Evolutionary conservation across 768 basidiomycete species (phyloP), one percentile per base, ranked within the genome.

Genomic region (Pisolithus albus): DNA sequence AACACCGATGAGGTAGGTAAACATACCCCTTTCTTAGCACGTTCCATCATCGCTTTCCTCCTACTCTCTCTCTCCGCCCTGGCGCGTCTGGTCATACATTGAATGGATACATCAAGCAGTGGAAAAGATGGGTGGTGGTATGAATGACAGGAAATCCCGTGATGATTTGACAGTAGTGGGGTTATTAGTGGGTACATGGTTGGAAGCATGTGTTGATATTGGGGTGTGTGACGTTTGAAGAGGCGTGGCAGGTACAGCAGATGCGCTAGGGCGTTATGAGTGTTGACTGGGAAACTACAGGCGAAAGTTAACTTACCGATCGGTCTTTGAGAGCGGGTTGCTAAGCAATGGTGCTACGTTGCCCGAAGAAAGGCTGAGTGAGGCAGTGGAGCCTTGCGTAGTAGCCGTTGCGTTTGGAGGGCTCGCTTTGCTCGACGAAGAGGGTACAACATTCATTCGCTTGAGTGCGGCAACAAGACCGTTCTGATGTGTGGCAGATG

Each of bases 21-120:
- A 73, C 82, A 59, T 67, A 88, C 81, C 56, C 88, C 88, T 69
- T 86, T 91, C 76, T 76, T 77, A 5, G 82, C 85, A 38, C 88
- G 79, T 52, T 77, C 83, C 62, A 78, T 72, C 81, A 91, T 81
- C 3, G 83, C 87, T 65, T 77, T 82, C 54, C 79, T 64, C 61
- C 75, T 74, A 58, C 86, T 89, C 61, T 83, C 83, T 61, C 78
- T 75, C 68, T 92, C 89, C 11, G 82, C 83, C 69, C 73, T 83
- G 39, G 86, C 86, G 19, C 87, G 85, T 58, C 87, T 88, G 62
- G 50, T 36, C 51, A 55, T 53, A 54, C 43, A 61, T 49, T 46
- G 23, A 26, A 60, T 54, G 61, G 45, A 52, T 46, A 55, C 26
- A 70, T 88, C 69, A 90, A 53, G 84, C 84, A 56, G 70, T 66